These are phyloP conservation scores for Mitragyna speciosa DNA, from an alignment of 257 asterid genomes.

Conservation along the genomic window DNA sequence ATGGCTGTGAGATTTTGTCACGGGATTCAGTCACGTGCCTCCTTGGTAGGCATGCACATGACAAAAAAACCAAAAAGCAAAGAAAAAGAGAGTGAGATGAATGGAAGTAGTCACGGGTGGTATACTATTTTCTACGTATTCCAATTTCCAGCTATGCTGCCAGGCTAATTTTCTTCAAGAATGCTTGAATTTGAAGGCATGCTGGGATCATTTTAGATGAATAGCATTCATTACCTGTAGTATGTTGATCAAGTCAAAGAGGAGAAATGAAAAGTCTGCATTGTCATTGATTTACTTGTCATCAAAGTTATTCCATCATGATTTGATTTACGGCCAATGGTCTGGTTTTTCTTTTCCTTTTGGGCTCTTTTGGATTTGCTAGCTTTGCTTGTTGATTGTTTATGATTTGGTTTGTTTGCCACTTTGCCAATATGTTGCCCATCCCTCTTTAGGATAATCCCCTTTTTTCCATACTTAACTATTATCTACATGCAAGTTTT, in stretches of 20 bases:
- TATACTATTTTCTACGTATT: background rate
- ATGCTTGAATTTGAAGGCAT: conserved; percentile 1
- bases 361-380: background rate
- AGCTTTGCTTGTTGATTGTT: background rate
- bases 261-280: background rate
- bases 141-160: background rate
- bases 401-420: background rate
- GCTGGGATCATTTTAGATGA: background rate
- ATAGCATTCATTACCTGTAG: background rate
- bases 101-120: conserved; percentile 30
- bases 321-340: background rate
- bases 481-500: too few species aligned
- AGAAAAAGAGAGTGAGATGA: background rate
- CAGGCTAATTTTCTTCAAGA: background rate
- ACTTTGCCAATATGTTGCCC: background rate
- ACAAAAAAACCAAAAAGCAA: background rate
- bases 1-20: background rate
- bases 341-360: background rate
- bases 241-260: background rate
- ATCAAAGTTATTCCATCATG: conserved; percentile 7
- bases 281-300: conserved; percentile 25
- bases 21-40: conserved; percentile 16
- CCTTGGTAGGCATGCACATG: background rate
- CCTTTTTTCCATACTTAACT: too few species aligned
- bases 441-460: too few species aligned